Percentiles rank a stretch among this genome's conserved stretches.
phyloP scores from a whole-genome alignment of 768 basidiomycete species.

The Trametes sanguinea region DNA sequence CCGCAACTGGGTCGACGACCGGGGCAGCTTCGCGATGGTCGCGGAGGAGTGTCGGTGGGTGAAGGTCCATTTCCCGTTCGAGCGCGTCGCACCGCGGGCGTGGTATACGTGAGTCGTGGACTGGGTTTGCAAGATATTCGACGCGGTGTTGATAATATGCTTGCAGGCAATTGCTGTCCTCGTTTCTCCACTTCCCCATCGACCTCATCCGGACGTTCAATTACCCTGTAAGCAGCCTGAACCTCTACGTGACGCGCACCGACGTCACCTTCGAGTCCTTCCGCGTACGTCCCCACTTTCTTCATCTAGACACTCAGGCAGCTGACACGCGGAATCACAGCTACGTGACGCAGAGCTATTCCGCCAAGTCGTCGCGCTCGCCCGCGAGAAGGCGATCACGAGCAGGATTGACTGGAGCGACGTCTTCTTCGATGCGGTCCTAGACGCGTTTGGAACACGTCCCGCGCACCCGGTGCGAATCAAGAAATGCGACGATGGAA shows the following conservation, averaged over 20 bases:
- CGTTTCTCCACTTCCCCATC: slow-evolving; percentile 34
- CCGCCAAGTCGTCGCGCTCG: slow-evolving; percentile 30
- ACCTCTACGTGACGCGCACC: slow-evolving; percentile 39
- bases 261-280: slow-evolving; percentile 47
- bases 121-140: not conserved
- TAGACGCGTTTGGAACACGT: not conserved
- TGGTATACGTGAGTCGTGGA: slow-evolving; percentile 20
- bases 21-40: slow-evolving; percentile 44
- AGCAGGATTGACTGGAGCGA: slow-evolving; percentile 27
- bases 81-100: slow-evolving; percentile 17
- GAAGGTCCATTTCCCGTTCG: slow-evolving; percentile 31
- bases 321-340: slow-evolving; percentile 6
- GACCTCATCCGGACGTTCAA: slow-evolving; percentile 31
- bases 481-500: not conserved
- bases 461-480: not conserved
- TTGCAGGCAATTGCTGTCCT: slow-evolving; percentile 27
- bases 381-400: slow-evolving; percentile 22
- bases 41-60: slow-evolving; percentile 42
- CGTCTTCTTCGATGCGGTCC: slow-evolving; percentile 23
- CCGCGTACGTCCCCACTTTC: slow-evolving; percentile 27
- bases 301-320: not conserved
- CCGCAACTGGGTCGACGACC: slow-evolving; percentile 38
- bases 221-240: slow-evolving; percentile 37
- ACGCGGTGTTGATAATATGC: not conserved
- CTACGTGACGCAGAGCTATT: slow-evolving; percentile 46